phyloP scores from a whole-genome alignment of 2,329 filamentous ascomycete genomes.

The Venturia effusa region DNA sequence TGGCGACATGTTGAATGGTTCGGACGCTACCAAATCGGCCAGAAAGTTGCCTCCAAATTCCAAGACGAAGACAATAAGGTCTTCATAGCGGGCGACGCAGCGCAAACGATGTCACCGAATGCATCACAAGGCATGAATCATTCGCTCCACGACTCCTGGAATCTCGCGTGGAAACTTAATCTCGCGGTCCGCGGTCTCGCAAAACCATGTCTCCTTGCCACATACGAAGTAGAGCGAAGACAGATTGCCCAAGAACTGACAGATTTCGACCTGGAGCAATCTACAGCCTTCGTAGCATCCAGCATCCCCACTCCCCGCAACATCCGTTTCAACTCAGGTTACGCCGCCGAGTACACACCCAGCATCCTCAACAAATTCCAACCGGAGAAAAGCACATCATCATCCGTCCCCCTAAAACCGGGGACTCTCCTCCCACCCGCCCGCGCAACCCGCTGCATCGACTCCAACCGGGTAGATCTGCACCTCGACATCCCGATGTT shows the following conservation, averaged over 20 bases:
- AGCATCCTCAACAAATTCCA: slow-evolving; percentile 52
- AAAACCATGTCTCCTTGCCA: slow-evolving; percentile 26
- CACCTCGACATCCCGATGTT: slow-evolving; percentile 70
- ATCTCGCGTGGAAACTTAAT: slow-evolving; percentile 35
- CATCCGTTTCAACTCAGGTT: slow-evolving; percentile 61
- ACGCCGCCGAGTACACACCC: slow-evolving; percentile 56
- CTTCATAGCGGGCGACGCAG: slow-evolving; percentile 39
- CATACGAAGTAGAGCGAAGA: slow-evolving; percentile 31
- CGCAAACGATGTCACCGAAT: slow-evolving; percentile 31
- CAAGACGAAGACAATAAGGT: slow-evolving; percentile 29
- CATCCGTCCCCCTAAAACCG: slow-evolving; percentile 24
- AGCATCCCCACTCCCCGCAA: slow-evolving; percentile 55
- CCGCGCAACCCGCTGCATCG: slow-evolving; percentile 62
- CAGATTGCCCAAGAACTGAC: slow-evolving; percentile 35
- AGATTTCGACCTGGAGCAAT: slow-evolving; percentile 37
- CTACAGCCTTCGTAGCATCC: slow-evolving; percentile 35
- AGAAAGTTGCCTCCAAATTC: slow-evolving; percentile 37
- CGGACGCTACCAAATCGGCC: slow-evolving; percentile 39
- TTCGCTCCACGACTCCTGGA: slow-evolving; percentile 33
- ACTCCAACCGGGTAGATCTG: slow-evolving; percentile 67
- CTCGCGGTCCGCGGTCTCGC: slow-evolving; percentile 28
- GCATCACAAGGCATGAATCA: slow-evolving; percentile 36
- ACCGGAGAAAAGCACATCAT: slow-evolving; percentile 13
- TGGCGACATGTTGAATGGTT: slow-evolving; percentile 41
- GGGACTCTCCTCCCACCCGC: slow-evolving; percentile 49